Evolutionary conservation across 169 alveolate genomes (phyloP), one percentile per base, ranked within the genome.

Genomic region (Plasmodium knowlesi): DNA sequence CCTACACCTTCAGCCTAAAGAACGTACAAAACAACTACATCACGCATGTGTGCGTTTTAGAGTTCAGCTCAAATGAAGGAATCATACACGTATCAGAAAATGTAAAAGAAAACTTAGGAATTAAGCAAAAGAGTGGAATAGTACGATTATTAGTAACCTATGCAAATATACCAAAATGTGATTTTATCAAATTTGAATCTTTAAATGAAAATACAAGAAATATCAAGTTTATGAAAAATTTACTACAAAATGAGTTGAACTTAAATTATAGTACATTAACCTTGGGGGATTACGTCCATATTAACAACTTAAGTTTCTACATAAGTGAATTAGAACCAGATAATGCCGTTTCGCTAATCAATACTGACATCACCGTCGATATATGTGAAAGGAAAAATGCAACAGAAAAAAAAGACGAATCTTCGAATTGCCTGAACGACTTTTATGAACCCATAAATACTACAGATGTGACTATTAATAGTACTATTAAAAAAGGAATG

Each of bases 301-400:
- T 85, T 85, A 85, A 85, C 79, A 70, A 85, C 50, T 53, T 85
- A 43, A 73, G 79, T 10, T 85, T 85, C 61, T 85, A 85, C 79
- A 73, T 85, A 73, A 85, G 85, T 46, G 93, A 85, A 12, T 76
- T 85, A 50, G 93, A 85, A 25, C 93, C 93, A 30, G 93, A 85
- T 71, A 85, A 85, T 85, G 93, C 93, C 6, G 93, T 85, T 0
- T 85, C 93, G 1, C 39, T 85, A 85, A 85, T 85, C 43, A 85
- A 85, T 50, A 85, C 93, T 6, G 93, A 85, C 41, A 85, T 85
- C 22, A 73, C 50, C 73, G 93, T 85, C 32, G 93, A 85, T 85
- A 85, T 85, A 72, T 85, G 85, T 46, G 79, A 85, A 85, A 41
- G 84, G 22, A 73, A 10, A 30, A 73, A 41, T 71, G 37, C 73